Percentiles rank a stretch among this genome's conserved stretches.
Evolutionary conservation across 2,329 filamentous ascomycete genomes (phyloP).

Genomic region (Pseudogymnoascus sp.): DNA sequence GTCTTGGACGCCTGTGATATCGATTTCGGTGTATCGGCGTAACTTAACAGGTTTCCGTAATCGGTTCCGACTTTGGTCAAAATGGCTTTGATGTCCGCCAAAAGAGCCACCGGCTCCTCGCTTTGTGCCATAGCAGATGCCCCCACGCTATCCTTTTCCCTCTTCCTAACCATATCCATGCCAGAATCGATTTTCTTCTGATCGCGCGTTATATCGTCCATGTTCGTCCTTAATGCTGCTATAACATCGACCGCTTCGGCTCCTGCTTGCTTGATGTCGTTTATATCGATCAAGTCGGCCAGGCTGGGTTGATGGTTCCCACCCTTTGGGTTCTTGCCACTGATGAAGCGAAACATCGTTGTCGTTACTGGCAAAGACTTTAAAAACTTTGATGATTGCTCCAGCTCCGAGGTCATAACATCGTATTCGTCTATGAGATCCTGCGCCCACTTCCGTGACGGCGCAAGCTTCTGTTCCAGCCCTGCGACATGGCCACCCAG

Average conservation of each 20-base stretch:
- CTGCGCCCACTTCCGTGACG: constrained; percentile 63
- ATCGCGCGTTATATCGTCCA: constrained; percentile 53
- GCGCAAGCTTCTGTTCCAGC: constrained; percentile 64
- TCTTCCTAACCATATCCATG: constrained; percentile 54
- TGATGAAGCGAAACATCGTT: constrained; percentile 61
- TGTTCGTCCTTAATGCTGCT: constrained; percentile 51
- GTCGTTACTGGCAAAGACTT: constrained; percentile 56
- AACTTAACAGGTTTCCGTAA: constrained; percentile 66
- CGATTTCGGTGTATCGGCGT: constrained; percentile 60
- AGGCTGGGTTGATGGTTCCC: constrained; percentile 49
- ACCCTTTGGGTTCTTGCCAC: constrained; percentile 39
- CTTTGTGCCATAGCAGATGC: constrained; percentile 50
- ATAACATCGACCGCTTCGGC: constrained; percentile 53
- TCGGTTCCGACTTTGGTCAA: constrained; percentile 82
- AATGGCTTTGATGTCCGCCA: constrained; percentile 80
- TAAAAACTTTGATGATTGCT: constrained; percentile 59
- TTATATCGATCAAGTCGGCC: constrained; percentile 68
- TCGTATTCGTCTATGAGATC: constrained; percentile 62
- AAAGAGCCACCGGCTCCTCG: constrained; percentile 59
- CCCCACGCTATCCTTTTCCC: constrained; percentile 52
- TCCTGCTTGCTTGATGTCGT: constrained; percentile 66
- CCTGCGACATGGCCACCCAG: constrained; percentile 66
- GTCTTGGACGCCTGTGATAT: constrained; percentile 56
- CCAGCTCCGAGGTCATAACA: constrained; percentile 57
- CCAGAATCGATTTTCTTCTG: constrained; percentile 54